Evolutionary conservation across 305 asterid species (phyloP).

Genomic region (Lippia alba): DNA sequence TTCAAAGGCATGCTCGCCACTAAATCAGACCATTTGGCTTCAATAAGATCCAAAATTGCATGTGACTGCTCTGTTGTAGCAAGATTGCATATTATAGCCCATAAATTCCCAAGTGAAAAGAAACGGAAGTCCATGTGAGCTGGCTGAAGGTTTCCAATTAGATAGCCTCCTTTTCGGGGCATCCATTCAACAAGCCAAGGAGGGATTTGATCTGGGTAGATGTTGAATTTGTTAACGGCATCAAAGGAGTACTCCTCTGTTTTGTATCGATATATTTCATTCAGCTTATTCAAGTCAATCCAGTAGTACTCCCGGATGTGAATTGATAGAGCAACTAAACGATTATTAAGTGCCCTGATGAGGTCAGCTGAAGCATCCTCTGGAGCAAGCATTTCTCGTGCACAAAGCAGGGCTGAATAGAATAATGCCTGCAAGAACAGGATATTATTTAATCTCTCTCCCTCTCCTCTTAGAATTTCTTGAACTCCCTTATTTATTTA

Average conservation of each 20-base stretch:
- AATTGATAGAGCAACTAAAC: conserved; percentile 80
- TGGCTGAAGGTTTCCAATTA: conserved; percentile 94
- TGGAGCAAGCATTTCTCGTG: conserved; percentile 88
- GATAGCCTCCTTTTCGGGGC: conserved; percentile 87
- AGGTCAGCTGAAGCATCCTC: conserved; percentile 86
- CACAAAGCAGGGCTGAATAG: conserved; percentile 85
- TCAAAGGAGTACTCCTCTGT: conserved; percentile 96
- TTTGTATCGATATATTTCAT: conserved; percentile 88
- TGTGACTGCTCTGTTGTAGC: conserved; percentile 88
- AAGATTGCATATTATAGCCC: conserved; percentile 82
- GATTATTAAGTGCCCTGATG: conserved; percentile 71
- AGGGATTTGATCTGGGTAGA: conserved; percentile 97
- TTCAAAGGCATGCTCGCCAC: conserved; percentile 89
- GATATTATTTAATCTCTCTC: background rate
- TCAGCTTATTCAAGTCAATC: conserved; percentile 84
- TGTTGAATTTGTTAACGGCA: conserved; percentile 94
- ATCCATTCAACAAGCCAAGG: conserved; percentile 98
- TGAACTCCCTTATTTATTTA: no score
- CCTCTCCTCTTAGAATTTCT: no score
- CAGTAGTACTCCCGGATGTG: conserved; percentile 95
- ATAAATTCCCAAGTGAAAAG: conserved; percentile 88
- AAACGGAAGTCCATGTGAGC: conserved; percentile 99
- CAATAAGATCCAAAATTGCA: conserved; percentile 85
- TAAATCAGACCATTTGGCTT: conserved; percentile 88
- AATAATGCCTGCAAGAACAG: conserved; percentile 70